Percentiles rank a stretch among this genome's conserved stretches.
These are phyloP conservation scores for Chaetomium fimeti DNA, from an alignment of 495 filamentous ascomycete species.

Conservation along the genomic window DNA sequence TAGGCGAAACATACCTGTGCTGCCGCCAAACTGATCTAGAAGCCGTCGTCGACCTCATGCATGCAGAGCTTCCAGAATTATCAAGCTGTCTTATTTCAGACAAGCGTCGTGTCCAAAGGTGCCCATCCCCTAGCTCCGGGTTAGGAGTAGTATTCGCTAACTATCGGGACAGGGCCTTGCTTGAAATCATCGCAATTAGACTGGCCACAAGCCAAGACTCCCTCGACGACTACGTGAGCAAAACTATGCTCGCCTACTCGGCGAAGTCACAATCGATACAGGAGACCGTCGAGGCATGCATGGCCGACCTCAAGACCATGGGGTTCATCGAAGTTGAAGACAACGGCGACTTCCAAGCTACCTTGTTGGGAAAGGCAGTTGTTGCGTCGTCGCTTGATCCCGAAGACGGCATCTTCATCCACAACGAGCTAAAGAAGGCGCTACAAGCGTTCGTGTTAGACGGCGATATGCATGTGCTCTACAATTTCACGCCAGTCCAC, in stretches of 20 bases:
- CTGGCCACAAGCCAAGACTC: slow-evolving; percentile 67
- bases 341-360: slow-evolving; percentile 56
- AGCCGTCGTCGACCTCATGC: slow-evolving; percentile 66
- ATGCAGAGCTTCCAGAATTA: slow-evolving; percentile 69
- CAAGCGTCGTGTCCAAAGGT: slow-evolving; percentile 62
- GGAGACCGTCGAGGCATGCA: slow-evolving; percentile 54
- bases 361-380: slow-evolving; percentile 66
- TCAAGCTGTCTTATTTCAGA: slow-evolving; percentile 69
- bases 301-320: slow-evolving; percentile 53
- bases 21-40: slow-evolving; percentile 69
- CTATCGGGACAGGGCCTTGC: slow-evolving; percentile 51
- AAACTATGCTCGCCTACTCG: slow-evolving; percentile 63
- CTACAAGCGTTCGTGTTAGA: slow-evolving; percentile 77
- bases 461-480: slow-evolving; percentile 81
- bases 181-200: slow-evolving; percentile 71
- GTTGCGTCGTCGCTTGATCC: slow-evolving; percentile 72
- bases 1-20: slow-evolving; percentile 78
- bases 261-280: slow-evolving; percentile 45
- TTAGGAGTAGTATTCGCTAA: not conserved
- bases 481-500: slow-evolving; percentile 75
- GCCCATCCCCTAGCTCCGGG: not conserved
- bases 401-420: slow-evolving; percentile 73
- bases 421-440: slow-evolving; percentile 66
- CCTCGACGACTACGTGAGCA: slow-evolving; percentile 68
- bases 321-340: slow-evolving; percentile 57